Base-by-base conservation (phyloP, 495 filamentous ascomycete genomes). In the Penicillium paradoxum region DNA sequence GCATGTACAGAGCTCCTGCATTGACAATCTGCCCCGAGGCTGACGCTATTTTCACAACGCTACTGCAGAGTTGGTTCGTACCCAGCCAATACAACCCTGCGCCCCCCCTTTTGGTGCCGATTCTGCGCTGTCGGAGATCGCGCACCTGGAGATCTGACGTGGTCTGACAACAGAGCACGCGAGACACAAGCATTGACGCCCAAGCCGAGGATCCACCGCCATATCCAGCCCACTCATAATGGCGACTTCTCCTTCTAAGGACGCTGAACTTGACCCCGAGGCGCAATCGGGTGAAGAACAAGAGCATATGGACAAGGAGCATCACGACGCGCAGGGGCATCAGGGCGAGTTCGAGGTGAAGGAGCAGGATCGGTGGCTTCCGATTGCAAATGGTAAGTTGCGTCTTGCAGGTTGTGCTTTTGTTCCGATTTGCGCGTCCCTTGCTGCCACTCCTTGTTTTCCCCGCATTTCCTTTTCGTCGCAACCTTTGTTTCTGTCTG, bases 311-410 rank as follows among this genome's bases (percentile, higher is more conserved):
- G 83, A 86, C 67, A 80, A 82, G 71, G 81, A 81, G 59, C 76
- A 82, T 64, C 79, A 83, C 72, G 84, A 85, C 73, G 76, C 73
- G 66, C 81, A 83, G 59, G 79, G 76, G 63, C 73, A 51, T 19
- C 49, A 79, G 68, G 80, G 80, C 78, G 93, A 97, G 76, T 96
- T 97, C 72, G 93, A 98, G 76, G 95, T 98, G 73, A 98, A 98
- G 79, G 93, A 98, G 74, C 93, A 98, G 74, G 93, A 98, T 77
- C 79, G 93, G 81, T 98, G 93, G 93, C 85, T 98, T 73, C 93
- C 93, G 75, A 98, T 98, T 84, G 93, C 93, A 77, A 98, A 98
- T 91, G 93, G 93, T 98, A 83, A 83, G 88, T 91, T 72, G 71
- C 66, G 72, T 73, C 70, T 68, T 78, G 75, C 76, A 77, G 73